Evolutionary conservation across 2,329 filamentous ascomycete species (phyloP), one percentile per base, ranked within the genome.

Genomic region (Claviceps purpurea): DNA sequence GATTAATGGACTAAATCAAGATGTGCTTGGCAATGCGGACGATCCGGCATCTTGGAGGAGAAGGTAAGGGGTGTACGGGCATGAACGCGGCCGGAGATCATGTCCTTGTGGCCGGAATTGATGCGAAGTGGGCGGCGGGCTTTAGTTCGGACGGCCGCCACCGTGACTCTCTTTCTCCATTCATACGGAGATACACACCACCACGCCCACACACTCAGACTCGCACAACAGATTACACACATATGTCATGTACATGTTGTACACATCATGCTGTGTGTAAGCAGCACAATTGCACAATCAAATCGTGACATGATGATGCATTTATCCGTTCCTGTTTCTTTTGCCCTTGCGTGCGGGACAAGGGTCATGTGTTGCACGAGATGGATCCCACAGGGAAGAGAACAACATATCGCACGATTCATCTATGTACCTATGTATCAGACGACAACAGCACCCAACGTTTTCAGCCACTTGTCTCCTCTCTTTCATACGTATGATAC

Each of bases 1-100:
- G 8, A 45, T 16, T n/a, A 18, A 34, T 11, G 30, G 11, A 34
- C 6, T n/a, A 45, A 42, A 14, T 34, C 13, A 47, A 45, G 55
- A 47, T 47, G 46, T 34, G 49, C 39, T 47, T 40, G 50, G 48
- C 24, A 47, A 42, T 45, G 49, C 39, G 51, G 47, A 26, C 55
- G 48, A 55, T 54, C 45, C 45, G 50, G 48, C 41, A 43, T 44
- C 48, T 39, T 54, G 44, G 44, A 46, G 43, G 51, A 47, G 34
- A 53, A 30, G 26, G 26, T 30, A 30, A 30, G 26, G 26, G 26
- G 26, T 30, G 26, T 7, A 30, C 26, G 26, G 43, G 41, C 48
- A 47, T 47, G 43, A 41, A 49, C 16, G 24, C 30, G 34, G 42
- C 41, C 34, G 42, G 42, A 22, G 30, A 46, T 50, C 49, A 14